A percentile compares a stretch with the other conserved stretches of the same genome.
These are phyloP conservation scores for Leccinum incarnatum DNA, from an alignment of 768 basidiomycete genomes.

Conservation along the genomic window DNA sequence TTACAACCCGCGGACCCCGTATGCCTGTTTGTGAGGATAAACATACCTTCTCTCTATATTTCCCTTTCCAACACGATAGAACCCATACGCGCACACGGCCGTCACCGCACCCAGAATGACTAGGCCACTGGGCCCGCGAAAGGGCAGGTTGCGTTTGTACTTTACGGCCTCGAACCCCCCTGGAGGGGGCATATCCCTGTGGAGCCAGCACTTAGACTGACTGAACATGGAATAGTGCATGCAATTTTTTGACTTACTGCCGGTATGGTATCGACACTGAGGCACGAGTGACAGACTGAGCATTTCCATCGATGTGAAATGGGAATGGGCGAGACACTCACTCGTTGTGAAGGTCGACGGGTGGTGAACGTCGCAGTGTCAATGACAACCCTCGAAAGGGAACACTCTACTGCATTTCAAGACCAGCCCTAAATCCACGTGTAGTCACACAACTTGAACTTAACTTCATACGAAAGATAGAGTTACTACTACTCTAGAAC, in stretches of 20 bases:
- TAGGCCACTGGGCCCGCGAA: slow-evolving; percentile 81
- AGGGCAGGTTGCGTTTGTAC: slow-evolving; percentile 94
- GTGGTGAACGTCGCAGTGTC: slow-evolving; percentile 5
- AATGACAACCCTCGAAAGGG: slow-evolving; percentile 3
- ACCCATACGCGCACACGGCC: slow-evolving; percentile 84
- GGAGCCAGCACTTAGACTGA: slow-evolving; percentile 5
- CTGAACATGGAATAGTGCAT: slow-evolving; percentile 9
- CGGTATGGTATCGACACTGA: slow-evolving; percentile 27
- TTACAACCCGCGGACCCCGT: slow-evolving; percentile 56
- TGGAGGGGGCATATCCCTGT: slow-evolving; percentile 91
- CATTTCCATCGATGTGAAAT: not conserved
- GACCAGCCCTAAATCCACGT: slow-evolving; percentile 30
- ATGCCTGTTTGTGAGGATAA: slow-evolving; percentile 21
- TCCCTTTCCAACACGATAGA: slow-evolving; percentile 87
- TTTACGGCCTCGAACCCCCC: slow-evolving; percentile 91
- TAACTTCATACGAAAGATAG: not conserved
- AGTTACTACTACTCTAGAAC: slow-evolving; percentile 1
- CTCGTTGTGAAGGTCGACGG: slow-evolving; percentile 11
- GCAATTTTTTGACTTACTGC: slow-evolving; percentile 25
- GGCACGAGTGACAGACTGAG: slow-evolving; percentile 2
- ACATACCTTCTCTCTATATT: slow-evolving; percentile 92
- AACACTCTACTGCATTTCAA: not conserved
- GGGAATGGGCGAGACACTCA: slow-evolving; percentile 13
- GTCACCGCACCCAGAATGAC: slow-evolving; percentile 85
- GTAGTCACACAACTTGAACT: slow-evolving; percentile 10